Conservation (phyloP, 2,329 filamentous ascomycete genomes). For the Fusarium austroafricanum region DNA sequence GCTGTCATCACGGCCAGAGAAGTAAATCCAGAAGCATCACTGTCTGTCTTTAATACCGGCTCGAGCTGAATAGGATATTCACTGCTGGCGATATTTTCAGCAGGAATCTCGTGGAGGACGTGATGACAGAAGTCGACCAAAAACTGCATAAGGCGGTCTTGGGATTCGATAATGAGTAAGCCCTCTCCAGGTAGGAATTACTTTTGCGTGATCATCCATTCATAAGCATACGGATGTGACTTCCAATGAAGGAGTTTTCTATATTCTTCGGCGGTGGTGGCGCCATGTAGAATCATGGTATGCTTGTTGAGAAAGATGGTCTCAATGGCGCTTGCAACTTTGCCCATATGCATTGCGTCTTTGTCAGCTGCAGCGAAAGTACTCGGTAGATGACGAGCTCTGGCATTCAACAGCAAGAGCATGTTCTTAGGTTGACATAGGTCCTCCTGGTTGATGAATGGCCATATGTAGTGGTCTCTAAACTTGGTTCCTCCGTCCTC, state of each 20-base stretch:
- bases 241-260: constrained; percentile 52
- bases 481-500: constrained; percentile 31
- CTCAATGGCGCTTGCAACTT: constrained; percentile 38
- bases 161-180: constrained; percentile 62
- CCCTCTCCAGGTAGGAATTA: constrained; percentile 60
- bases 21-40: constrained; percentile 48
- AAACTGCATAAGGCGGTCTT: constrained; percentile 61
- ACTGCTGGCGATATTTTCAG: constrained; percentile 43
- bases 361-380: constrained; percentile 61
- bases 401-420: constrained; percentile 63
- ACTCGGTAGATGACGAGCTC: constrained; percentile 59
- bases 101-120: constrained; percentile 64
- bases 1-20: constrained; percentile 56
- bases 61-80: constrained; percentile 52
- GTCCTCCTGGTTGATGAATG: constrained; percentile 69
- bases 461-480: constrained; percentile 59
- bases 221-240: constrained; percentile 51
- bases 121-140: constrained; percentile 59
- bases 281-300: constrained; percentile 52
- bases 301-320: constrained; percentile 47
- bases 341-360: constrained; percentile 49
- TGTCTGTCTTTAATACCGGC: constrained; percentile 48
- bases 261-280: constrained; percentile 47
- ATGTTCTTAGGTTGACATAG: constrained; percentile 57
- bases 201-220: constrained; percentile 50